These are phyloP conservation scores for Groenewaldozyma salmanticensis DNA, from an alignment of 805 yeast species.

Conservation along the genomic window DNA sequence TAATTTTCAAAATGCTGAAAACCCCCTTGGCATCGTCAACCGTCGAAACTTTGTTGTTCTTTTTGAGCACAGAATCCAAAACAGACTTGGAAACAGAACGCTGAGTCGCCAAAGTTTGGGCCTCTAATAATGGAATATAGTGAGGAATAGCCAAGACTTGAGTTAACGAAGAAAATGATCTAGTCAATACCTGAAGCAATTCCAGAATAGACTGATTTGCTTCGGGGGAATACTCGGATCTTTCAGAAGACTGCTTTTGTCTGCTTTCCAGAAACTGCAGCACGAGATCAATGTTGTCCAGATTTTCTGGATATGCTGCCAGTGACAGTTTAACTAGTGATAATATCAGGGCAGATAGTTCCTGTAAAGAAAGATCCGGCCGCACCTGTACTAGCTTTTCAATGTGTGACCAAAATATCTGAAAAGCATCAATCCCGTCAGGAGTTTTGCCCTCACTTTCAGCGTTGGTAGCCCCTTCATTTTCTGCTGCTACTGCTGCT, in stretches of 20 bases:
- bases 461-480: neutral
- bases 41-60: conserved; percentile 30
- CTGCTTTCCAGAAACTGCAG: conserved; percentile 40
- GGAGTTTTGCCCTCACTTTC: conserved; percentile 5
- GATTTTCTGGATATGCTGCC: conserved; percentile 54
- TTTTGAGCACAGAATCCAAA: conserved; percentile 43
- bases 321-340: conserved; percentile 57
- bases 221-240: conserved; percentile 17
- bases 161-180: conserved; percentile 15
- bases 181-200: conserved; percentile 26
- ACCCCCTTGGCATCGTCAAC: conserved; percentile 48
- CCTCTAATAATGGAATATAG: conserved; percentile 44
- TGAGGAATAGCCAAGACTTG: conserved; percentile 32
- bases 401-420: conserved; percentile 58
- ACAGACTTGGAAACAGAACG: conserved; percentile 52
- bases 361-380: conserved; percentile 59
- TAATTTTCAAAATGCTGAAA: conserved; percentile 46
- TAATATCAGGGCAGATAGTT: conserved; percentile 53
- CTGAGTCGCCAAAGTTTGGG: conserved; percentile 44
- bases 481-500: conserved; percentile 4
- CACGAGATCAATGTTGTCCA: conserved; percentile 50
- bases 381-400: conserved; percentile 43
- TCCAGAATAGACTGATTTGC: conserved; percentile 22
- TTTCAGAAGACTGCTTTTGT: conserved; percentile 3
- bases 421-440: conserved; percentile 36